Evolutionary conservation across 2,329 filamentous ascomycete species (phyloP).

Genomic region (Talaromyces sp.): DNA sequence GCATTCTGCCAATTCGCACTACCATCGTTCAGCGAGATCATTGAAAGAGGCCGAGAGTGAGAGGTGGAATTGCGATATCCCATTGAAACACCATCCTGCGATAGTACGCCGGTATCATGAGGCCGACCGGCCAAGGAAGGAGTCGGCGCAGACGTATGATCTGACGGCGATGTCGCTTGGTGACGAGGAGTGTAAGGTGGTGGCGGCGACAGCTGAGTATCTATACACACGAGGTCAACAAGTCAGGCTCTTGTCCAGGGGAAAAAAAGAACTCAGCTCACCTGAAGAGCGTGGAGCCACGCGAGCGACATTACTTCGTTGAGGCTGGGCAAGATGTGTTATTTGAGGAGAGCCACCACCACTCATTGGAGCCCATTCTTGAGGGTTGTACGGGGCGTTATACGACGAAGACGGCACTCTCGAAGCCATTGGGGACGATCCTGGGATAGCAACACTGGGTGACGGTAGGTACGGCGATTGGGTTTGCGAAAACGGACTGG

Average conservation of each 20-base stretch:
- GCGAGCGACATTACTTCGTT: slow-evolving; percentile 23
- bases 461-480: slow-evolving; percentile 33
- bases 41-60: slow-evolving; percentile 27
- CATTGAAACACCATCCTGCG: slow-evolving; percentile 13
- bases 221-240: slow-evolving; percentile 7
- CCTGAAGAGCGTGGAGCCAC: slow-evolving; percentile 24
- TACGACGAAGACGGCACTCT: slow-evolving; percentile 31
- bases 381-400: slow-evolving; percentile 43
- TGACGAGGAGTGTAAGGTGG: slow-evolving; percentile 35
- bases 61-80: slow-evolving; percentile 4
- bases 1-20: slow-evolving; percentile 21
- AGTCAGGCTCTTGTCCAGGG: neutral
- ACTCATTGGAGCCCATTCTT: slow-evolving; percentile 42
- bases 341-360: slow-evolving; percentile 19
- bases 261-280: slow-evolving; percentile 16
- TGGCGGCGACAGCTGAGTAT: slow-evolving; percentile 28
- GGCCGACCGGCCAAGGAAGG: slow-evolving; percentile 13
- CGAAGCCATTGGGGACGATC: slow-evolving; percentile 38
- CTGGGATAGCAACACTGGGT: slow-evolving; percentile 29
- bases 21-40: slow-evolving; percentile 22
- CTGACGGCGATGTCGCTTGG: slow-evolving; percentile 13
- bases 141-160: slow-evolving; percentile 15
- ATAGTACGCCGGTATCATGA: slow-evolving; percentile 8
- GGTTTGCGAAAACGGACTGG: slow-evolving; percentile 37
- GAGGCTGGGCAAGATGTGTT: slow-evolving; percentile 23